Conservation (phyloP, 768 basidiomycete species). For the Suillus variegatus region DNA sequence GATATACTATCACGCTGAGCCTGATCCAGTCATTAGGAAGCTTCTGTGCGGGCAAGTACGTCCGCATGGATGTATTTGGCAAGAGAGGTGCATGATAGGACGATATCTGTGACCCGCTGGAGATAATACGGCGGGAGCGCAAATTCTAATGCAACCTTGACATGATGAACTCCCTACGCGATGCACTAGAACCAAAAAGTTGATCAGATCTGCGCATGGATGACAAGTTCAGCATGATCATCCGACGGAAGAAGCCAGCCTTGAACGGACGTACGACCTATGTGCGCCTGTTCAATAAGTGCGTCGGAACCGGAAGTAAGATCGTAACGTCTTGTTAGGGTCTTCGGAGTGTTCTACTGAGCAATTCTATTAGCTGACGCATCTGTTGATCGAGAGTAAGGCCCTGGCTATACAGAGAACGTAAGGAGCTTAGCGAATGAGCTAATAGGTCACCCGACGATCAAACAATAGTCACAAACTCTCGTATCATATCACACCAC, state of each 20-base stretch:
- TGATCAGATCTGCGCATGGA: neutral
- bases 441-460: neutral
- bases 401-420: neutral
- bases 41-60: neutral
- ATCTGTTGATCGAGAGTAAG: neutral
- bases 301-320: neutral
- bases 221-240: neutral
- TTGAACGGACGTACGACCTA: neutral
- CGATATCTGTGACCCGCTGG: neutral
- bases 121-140: neutral
- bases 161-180: constrained; percentile 15
- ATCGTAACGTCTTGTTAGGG: neutral
- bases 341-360: neutral
- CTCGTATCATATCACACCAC: constrained; percentile 6
- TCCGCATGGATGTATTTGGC: neutral
- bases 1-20: constrained; percentile 5
- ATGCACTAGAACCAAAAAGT: neutral
- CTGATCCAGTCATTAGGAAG: neutral
- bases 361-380: neutral
- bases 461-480: neutral
- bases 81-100: constrained; percentile 4
- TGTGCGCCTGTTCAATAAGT: neutral
- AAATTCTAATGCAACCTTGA: constrained; percentile 9
- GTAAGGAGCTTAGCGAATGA: constrained; percentile 4
- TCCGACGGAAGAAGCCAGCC: neutral